phyloP scores from a whole-genome alignment of 163 green algal species.

The Scenedesmus sp. region DNA sequence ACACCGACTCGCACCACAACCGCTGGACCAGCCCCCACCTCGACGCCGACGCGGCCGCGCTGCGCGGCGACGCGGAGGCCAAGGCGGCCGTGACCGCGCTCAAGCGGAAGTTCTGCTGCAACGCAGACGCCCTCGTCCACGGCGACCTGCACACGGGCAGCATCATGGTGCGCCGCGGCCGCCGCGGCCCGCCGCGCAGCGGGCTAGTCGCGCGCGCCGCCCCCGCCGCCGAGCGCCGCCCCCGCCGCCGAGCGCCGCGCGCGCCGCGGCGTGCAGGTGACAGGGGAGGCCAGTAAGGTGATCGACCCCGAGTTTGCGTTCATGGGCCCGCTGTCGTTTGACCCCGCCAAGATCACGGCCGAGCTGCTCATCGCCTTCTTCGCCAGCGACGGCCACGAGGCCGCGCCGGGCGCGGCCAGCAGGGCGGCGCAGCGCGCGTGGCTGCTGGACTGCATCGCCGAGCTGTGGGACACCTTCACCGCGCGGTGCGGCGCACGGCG shows the following conservation, averaged over 20 bases:
- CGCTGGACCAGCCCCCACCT: slow-evolving; percentile 84
- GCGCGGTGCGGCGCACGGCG: slow-evolving; percentile 3
- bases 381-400: slow-evolving; percentile 80
- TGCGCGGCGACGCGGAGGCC: slow-evolving; percentile 72
- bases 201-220: too few relatives aligned
- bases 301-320: slow-evolving; percentile 98
- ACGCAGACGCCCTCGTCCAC: slow-evolving; percentile 90
- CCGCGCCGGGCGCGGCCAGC: slow-evolving; percentile 5
- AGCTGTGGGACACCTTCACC: slow-evolving; percentile 71
- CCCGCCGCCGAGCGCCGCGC: too few relatives aligned
- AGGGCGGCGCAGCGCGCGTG: slow-evolving; percentile 56
- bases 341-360: slow-evolving; percentile 94
- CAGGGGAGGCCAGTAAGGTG: slow-evolving; percentile 43
- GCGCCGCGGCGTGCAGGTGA: slow-evolving; percentile 33
- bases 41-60: slow-evolving; percentile 70
- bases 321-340: slow-evolving; percentile 96
- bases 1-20: slow-evolving; percentile 26
- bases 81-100: slow-evolving; percentile 68
- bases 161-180: slow-evolving; percentile 42
- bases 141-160: slow-evolving; percentile 97
- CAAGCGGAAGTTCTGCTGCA: slow-evolving; percentile 82
- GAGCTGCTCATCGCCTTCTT: slow-evolving; percentile 96
- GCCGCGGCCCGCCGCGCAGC: too few relatives aligned
- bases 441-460: slow-evolving; percentile 59
- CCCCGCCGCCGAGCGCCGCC: too few relatives aligned